Evolutionary conservation across 2,329 filamentous ascomycete species (phyloP), one percentile per base, ranked within the genome.

Genomic region (Talaromyces sp.): DNA sequence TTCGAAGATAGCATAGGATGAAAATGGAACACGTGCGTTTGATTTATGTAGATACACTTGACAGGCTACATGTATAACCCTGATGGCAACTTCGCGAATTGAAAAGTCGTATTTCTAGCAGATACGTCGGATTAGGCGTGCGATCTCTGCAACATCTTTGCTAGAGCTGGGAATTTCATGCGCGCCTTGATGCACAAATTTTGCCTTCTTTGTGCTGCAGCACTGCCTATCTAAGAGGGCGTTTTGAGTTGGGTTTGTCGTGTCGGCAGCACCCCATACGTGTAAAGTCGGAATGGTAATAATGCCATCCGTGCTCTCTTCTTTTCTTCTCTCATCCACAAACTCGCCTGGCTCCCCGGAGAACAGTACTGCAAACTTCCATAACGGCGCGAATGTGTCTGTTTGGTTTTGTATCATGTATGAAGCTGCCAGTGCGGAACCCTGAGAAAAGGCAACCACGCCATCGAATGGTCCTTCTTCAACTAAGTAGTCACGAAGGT

Each of bases 111-210:
- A 11, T 11, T 11, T 45, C 19, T 45, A 47, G 19, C n/a, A 47
- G 7, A 47, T 22, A 47, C 43, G 19, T 47, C 19, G 43, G 17
- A 47, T 47, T 4, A 47, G 2, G 6, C n/a, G 43, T 22, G 43
- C 19, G 19, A 47, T 47, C 43, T 47, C 43, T 47, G 43, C 43
- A 47, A 47, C 43, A 47, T 47, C 43, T 22, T 47, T 22, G n/a
- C 43, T 47, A 5, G 43, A 47, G 43, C 43, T 47, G n/a, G 49
- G 49, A n/a, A 53, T 27, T n/a, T 53, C 49, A 53, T 53, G 49
- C 27, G 25, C 27, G 5, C 47, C 47, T 27, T 51, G 22, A 29
- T 51, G 47, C 6, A 51, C 25, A 2, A 51, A 25, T 15, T 27
- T 51, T 8, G 13, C 27, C 6, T 17, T 51, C 5, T 2, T 25